Evolutionary conservation across 768 basidiomycete genomes (phyloP).

Genomic region (Suillus cothurnatus): DNA sequence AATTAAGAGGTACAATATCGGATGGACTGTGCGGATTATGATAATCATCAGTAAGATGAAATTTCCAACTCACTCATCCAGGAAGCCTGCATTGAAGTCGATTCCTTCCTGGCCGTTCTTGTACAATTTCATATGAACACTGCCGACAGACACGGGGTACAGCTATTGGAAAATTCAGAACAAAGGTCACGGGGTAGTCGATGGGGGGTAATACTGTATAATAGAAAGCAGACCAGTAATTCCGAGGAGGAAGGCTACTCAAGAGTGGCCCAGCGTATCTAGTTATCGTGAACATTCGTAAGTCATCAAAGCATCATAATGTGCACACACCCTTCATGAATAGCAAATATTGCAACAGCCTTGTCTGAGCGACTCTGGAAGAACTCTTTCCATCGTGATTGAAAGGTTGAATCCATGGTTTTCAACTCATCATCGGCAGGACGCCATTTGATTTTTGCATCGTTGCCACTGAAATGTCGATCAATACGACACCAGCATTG

Average conservation of each 20-base stretch:
- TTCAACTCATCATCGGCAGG: constrained; percentile 23
- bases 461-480: constrained; percentile 14
- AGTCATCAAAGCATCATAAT: background rate
- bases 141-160: constrained; percentile 50
- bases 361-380: constrained; percentile 24
- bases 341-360: constrained; percentile 11
- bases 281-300: background rate
- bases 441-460: constrained; percentile 26
- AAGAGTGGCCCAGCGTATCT: background rate
- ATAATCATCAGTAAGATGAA: background rate
- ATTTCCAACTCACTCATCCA: constrained; percentile 41
- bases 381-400: constrained; percentile 21
- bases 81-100: constrained; percentile 48
- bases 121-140: constrained; percentile 48
- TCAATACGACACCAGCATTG: background rate
- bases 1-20: constrained; percentile 28
- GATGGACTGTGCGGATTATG: constrained; percentile 17
- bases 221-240: constrained; percentile 25
- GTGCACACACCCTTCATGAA: constrained; percentile 4
- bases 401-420: constrained; percentile 23
- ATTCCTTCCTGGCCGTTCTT: constrained; percentile 41
- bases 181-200: background rate
- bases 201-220: constrained; percentile 28
- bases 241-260: constrained; percentile 8
- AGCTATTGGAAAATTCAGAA: constrained; percentile 16